Base-by-base conservation (phyloP, 352 stramenopile species). In the Phytophthora tubulina region DNA sequence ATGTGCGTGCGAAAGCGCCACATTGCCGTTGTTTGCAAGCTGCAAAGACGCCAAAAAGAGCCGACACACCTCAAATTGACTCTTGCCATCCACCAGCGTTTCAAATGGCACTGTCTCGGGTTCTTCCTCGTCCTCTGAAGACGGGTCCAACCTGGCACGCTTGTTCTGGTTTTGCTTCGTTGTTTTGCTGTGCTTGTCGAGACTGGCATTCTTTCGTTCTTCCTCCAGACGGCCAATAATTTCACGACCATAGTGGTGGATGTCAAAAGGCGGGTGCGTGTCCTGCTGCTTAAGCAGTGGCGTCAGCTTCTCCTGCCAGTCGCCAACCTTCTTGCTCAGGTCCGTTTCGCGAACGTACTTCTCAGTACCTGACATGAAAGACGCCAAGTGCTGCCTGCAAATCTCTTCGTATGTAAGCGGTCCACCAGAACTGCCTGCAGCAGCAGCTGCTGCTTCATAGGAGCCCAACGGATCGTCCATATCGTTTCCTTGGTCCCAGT, bases 21-120 rank as follows among this genome's bases (percentile, higher is more conserved):
- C 86, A 69, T 96, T 97, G 6, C 92, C 92, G 50, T 81, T 96
- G 75, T 97, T 98, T 15, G 92, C 92, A 17, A 98, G 86, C 80
- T 98, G 93, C 50, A 98, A 72, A 10, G 90, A 97, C 14, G 93
- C 91, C 45, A 98, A 78, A 68, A 98, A 98, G 67, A 96, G 81
- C 1, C 93, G 92, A 70, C 89, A 96, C 2, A 98, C 90, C 59
- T 98, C 83, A 52, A 85, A 95, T 56, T 79, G 75, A 45, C 67
- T 80, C 52, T 86, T 82, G 21, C 85, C 84, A 27, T 69, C 63
- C 36, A 91, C 85, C 63, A 95, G 69, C 6, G 76, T 73, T 30
- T 80, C 80, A 63, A 95, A 95, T 27, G 79, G 61, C 38, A 94
- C 73, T 8, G 52, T 39, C 3, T 81, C 72, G 2, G 55, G 42